Percentiles rank a stretch among this genome's conserved stretches.
Evolutionary conservation across 352 stramenopile species (phyloP).

Genomic region (Globisporangium cystogenes): DNA sequence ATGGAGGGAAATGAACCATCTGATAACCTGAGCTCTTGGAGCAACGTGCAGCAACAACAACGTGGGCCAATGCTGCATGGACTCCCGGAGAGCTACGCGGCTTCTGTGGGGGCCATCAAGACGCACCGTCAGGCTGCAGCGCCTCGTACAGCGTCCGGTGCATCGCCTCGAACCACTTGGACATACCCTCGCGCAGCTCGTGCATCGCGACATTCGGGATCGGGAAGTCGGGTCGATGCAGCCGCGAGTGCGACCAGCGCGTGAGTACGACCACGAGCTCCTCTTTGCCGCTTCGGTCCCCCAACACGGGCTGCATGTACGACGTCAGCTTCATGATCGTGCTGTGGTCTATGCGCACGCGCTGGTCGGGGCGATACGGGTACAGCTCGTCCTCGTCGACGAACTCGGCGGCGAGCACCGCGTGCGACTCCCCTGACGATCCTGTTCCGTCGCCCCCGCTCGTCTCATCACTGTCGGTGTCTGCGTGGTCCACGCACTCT

Average conservation of each 20-base stretch:
- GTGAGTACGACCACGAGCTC: slow-evolving; percentile 37
- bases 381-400: slow-evolving; percentile 36
- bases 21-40: not conserved
- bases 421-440: slow-evolving; percentile 16
- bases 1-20: not conserved
- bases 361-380: slow-evolving; percentile 32
- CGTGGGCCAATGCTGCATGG: not conserved
- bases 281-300: not conserved
- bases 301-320: slow-evolving; percentile 7
- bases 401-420: slow-evolving; percentile 31
- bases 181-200: slow-evolving; percentile 3
- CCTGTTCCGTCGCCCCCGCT: not conserved
- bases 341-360: slow-evolving; percentile 35
- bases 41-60: not conserved
- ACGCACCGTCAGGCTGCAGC: not conserved
- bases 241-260: slow-evolving; percentile 34
- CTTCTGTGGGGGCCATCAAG: not conserved
- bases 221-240: slow-evolving; percentile 23
- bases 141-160: slow-evolving; percentile 1
- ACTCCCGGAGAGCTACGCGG: too few relatives aligned
- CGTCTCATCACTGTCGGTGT: slow-evolving; percentile 12
- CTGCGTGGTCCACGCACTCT: slow-evolving; percentile 19
- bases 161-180: slow-evolving; percentile 7
- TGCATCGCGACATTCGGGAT: slow-evolving; percentile 7
- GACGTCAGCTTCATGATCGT: slow-evolving; percentile 21